These are phyloP conservation scores for Oenanthe javanica DNA, from an alignment of 140 eudicot species.

Conservation along the genomic window DNA sequence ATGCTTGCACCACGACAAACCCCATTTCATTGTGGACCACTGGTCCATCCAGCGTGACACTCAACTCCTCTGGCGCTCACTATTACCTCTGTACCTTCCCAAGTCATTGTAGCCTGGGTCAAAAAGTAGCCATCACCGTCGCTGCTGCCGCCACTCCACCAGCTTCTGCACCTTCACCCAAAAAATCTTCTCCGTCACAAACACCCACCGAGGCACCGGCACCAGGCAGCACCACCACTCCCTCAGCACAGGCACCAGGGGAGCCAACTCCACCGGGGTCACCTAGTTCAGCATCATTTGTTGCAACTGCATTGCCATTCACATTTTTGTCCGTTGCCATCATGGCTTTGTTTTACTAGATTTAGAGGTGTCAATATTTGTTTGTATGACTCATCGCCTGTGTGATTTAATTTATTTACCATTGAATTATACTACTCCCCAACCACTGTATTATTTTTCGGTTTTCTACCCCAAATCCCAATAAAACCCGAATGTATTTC, in stretches of 20 bases:
- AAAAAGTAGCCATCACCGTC: slow-evolving; percentile 37
- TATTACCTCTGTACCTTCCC: slow-evolving; percentile 23
- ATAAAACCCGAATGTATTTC: not conserved
- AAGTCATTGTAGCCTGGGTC: slow-evolving; percentile 26
- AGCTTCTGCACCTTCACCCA: slow-evolving; percentile 13
- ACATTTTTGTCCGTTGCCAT: slow-evolving; percentile 22
- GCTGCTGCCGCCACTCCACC: slow-evolving; percentile 10
- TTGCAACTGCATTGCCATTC: slow-evolving; percentile 26
- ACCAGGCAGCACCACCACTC: slow-evolving; percentile 4
- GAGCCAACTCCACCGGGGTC: slow-evolving; percentile 14
- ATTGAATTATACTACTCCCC: not conserved
- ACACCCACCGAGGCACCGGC: not conserved
- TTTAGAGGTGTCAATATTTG: not conserved
- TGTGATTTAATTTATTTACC: not conserved
- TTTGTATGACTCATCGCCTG: not conserved
- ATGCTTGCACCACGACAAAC: slow-evolving; percentile 18
- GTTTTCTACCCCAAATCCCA: not conserved
- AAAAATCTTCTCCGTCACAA: too few relatives aligned
- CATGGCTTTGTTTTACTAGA: slow-evolving; percentile 24
- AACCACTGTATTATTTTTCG: not conserved
- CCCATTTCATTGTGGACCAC: not conserved
- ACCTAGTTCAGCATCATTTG: slow-evolving; percentile 21
- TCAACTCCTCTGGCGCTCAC: slow-evolving; percentile 19
- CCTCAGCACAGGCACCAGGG: slow-evolving; percentile 15
- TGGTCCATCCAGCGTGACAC: slow-evolving; percentile 7